Conservation (phyloP, 257 asterid genomes). For the Ehretia macrophylla region DNA sequence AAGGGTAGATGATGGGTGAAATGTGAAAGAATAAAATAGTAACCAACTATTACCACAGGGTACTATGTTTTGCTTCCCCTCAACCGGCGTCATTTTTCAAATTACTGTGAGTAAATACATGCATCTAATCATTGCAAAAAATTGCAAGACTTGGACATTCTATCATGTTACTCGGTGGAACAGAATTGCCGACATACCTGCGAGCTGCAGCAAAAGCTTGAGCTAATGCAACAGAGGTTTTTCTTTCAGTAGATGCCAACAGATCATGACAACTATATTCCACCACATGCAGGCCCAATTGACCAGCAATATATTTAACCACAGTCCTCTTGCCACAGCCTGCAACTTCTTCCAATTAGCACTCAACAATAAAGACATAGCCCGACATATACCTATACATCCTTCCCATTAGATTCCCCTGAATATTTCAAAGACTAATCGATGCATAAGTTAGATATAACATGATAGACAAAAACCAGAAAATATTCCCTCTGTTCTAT, state of each 20-base stretch:
- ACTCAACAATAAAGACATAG: constrained; percentile 5
- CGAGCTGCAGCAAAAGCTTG: constrained; percentile 75
- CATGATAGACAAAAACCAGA: too few species aligned
- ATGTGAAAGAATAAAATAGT: too few species aligned
- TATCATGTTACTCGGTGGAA: background rate
- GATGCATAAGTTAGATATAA: too few species aligned
- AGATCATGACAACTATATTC: constrained; percentile 84
- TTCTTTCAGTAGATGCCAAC: constrained; percentile 73
- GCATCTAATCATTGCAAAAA: background rate
- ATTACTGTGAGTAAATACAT: background rate
- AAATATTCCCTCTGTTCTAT: too few species aligned
- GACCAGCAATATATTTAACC: constrained; percentile 72
- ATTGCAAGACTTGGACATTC: too few species aligned
- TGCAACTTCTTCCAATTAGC: constrained; percentile 33
- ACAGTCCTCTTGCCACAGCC: constrained; percentile 94
- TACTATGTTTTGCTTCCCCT: too few species aligned
- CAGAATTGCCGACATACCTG: constrained; percentile 46
- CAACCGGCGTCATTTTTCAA: too few species aligned
- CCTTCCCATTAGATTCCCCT: background rate
- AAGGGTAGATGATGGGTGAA: too few species aligned
- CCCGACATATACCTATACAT: background rate
- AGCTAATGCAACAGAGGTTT: constrained; percentile 73
- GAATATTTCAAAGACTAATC: too few species aligned
- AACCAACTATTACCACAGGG: too few species aligned
- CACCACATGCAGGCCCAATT: constrained; percentile 87